Percentiles rank a stretch among this genome's conserved stretches.
Evolutionary conservation across 345 rosid species (phyloP).

Genomic region (Lagerstroemia speciosa): DNA sequence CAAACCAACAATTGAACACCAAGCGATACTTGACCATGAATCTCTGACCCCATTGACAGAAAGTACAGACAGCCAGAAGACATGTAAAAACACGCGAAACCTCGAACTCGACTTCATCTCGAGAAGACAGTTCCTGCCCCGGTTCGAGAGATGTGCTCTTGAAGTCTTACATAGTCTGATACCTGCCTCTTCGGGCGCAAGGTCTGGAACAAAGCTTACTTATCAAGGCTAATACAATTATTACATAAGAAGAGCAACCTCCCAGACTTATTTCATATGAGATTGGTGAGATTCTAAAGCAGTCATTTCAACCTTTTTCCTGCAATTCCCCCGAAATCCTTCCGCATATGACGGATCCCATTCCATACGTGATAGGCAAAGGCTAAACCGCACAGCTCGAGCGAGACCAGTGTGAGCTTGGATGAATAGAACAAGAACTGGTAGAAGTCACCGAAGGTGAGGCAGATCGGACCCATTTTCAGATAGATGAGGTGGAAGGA

Average conservation of each 20-base stretch:
- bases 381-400: neutral
- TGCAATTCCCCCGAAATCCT: neutral
- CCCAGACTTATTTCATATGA: neutral
- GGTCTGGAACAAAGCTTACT: neutral
- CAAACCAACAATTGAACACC: too few species aligned
- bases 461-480: slow-evolving; percentile 3
- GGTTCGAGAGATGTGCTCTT: too few species aligned
- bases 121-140: too few species aligned
- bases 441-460: neutral
- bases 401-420: neutral
- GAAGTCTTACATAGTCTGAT: too few species aligned
- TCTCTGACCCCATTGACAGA: too few species aligned
- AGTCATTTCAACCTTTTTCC: neutral
- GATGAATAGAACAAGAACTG: slow-evolving; percentile 1
- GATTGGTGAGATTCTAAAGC: neutral
- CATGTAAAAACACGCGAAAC: too few species aligned
- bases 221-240: neutral
- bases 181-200: neutral
- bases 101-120: neutral
- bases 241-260: neutral
- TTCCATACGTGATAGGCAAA: neutral
- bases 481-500: neutral
- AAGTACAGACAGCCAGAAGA: too few species aligned
- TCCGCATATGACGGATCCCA: neutral
- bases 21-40: too few species aligned